Conservation (phyloP, 805 yeast genomes). For the Schizosaccharomyces osmophilus region DNA sequence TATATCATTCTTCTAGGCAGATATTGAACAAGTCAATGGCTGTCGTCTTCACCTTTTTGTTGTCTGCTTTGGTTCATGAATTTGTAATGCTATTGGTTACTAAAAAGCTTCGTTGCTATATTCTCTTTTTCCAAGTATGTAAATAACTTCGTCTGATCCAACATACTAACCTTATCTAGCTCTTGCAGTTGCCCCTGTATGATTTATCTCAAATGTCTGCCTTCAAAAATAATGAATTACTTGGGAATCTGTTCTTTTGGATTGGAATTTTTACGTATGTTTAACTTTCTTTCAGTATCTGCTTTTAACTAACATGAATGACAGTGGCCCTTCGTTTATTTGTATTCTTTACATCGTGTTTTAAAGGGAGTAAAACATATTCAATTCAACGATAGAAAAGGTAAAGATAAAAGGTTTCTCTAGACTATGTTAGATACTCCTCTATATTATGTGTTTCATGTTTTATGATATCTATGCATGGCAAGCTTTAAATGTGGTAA, state of each 20-base stretch:
- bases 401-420: too few relatives aligned
- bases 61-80: constrained; percentile 74
- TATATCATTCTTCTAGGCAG: constrained; percentile 67
- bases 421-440: too few relatives aligned
- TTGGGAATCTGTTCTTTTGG: constrained; percentile 79
- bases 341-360: neutral
- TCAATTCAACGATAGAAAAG: too few relatives aligned
- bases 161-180: constrained; percentile 15
- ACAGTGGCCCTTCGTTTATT: neutral
- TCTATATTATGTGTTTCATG: too few relatives aligned
- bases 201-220: constrained; percentile 33
- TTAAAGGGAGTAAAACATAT: neutral
- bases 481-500: too few relatives aligned
- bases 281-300: neutral
- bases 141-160: neutral
- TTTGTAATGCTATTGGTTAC: constrained; percentile 77
- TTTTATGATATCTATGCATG: too few relatives aligned
- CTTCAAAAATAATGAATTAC: constrained; percentile 27
- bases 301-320: neutral
- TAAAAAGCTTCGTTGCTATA: constrained; percentile 53
- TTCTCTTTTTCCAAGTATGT: constrained; percentile 30
- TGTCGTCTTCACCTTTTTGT: constrained; percentile 37
- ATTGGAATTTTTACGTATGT: constrained; percentile 38
- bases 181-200: constrained; percentile 69
- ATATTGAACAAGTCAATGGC: constrained; percentile 43